These are phyloP conservation scores for Capronia coronata DNA, from an alignment of 2,329 filamentous ascomycete genomes.

Conservation along the genomic window DNA sequence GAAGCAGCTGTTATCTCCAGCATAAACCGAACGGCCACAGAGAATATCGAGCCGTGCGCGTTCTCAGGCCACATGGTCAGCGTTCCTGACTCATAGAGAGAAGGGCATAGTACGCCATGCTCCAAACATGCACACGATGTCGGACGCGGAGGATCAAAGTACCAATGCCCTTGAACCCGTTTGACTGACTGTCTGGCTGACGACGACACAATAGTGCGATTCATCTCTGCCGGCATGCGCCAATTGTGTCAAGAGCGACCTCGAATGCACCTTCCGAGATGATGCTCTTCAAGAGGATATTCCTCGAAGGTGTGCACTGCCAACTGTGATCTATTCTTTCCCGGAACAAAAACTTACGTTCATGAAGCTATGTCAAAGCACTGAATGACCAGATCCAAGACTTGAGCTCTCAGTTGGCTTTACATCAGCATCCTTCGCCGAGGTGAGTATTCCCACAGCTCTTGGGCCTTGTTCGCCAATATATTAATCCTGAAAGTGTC, in stretches of 20 bases:
- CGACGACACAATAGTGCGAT: neutral
- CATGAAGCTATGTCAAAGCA: neutral
- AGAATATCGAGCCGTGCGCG: too few species aligned
- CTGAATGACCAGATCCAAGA: conserved; percentile 2
- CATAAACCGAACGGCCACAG: too few species aligned
- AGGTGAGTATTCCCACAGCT: neutral
- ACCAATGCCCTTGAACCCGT: too few species aligned
- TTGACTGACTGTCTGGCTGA: too few species aligned
- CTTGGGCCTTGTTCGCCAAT: neutral
- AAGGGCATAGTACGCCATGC: neutral
- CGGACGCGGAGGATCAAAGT: neutral
- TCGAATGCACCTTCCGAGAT: neutral
- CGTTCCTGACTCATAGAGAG: too few species aligned
- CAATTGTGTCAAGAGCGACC: neutral
- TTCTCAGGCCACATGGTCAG: too few species aligned
- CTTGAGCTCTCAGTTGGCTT: conserved; percentile 1
- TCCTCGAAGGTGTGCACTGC: neutral
- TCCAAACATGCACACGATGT: neutral
- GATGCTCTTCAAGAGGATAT: neutral
- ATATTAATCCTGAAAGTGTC: neutral
- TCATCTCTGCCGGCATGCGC: neutral
- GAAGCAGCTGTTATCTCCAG: too few species aligned
- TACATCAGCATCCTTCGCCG: neutral
- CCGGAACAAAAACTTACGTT: too few species aligned
- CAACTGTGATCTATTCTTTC: too few species aligned